Conservation (phyloP, 2,329 filamentous ascomycete genomes). For the Emydomyces testavorans region DNA sequence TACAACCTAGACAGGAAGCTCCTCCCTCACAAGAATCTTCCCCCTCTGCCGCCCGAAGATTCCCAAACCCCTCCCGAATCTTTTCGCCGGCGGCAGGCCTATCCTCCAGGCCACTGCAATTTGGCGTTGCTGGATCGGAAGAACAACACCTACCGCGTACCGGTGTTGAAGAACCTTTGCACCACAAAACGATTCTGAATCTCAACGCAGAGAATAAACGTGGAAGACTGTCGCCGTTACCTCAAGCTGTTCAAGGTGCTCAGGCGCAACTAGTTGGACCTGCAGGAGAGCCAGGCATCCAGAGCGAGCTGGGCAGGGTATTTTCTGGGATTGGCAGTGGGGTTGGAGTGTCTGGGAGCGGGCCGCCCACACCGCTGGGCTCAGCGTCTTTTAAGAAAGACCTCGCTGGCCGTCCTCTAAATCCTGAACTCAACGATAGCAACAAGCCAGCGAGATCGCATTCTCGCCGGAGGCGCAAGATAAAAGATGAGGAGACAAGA, state of each 20-base stretch:
- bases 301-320: slow-evolving; percentile 89
- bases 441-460: slow-evolving; percentile 28
- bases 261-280: slow-evolving; percentile 83
- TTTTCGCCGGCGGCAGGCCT: slow-evolving; percentile 29
- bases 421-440: slow-evolving; percentile 8
- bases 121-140: slow-evolving; percentile 19
- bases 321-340: slow-evolving; percentile 83
- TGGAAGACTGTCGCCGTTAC: slow-evolving; percentile 74
- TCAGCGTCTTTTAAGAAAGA: slow-evolving; percentile 41
- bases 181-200: slow-evolving; percentile 58
- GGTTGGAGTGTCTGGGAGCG: slow-evolving; percentile 43
- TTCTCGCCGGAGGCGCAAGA: slow-evolving; percentile 52
- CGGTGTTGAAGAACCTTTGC: slow-evolving; percentile 45
- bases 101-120: slow-evolving; percentile 14
- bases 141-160: slow-evolving; percentile 34
- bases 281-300: slow-evolving; percentile 74
- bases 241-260: slow-evolving; percentile 86
- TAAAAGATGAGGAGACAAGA: slow-evolving; percentile 62
- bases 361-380: slow-evolving; percentile 43
- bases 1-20: slow-evolving; percentile 28
- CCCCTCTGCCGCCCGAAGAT: slow-evolving; percentile 19
- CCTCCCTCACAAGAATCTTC: slow-evolving; percentile 24
- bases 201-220: slow-evolving; percentile 59
- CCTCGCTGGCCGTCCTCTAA: slow-evolving; percentile 26
- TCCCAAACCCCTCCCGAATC: slow-evolving; percentile 23